Evolutionary conservation across 768 basidiomycete species (phyloP), one percentile per base, ranked within the genome.

Genomic region (Suillus spraguei): DNA sequence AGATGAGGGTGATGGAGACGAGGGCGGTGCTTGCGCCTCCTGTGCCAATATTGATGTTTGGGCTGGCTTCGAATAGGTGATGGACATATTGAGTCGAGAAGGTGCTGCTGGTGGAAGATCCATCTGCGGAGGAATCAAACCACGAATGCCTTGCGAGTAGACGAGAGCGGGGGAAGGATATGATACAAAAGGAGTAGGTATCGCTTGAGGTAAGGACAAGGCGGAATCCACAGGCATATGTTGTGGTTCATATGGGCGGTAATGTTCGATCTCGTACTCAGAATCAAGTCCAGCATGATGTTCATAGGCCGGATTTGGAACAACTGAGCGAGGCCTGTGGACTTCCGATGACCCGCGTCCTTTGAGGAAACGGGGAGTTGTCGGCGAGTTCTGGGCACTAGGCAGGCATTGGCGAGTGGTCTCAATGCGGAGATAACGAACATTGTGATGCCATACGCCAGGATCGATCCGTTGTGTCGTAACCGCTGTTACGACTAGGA

Each of bases 251-350:
- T 60, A 47, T 13, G 80, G 78, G 14, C 1, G 56, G 65, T 77
- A 84, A 32, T 79, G 79, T 64, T 87, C 86, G 42, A 85, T 79
- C 59, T 83, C 78, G 63, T 83, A 84, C 13, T 81, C 78, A 2
- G 75, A 62, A 58, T 77, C 72, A 2, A 81, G 72, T 42, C 79
- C 80, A n/a, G 77, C 76, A 46, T 72, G 76, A 78, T n/a, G 74
- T 70, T 61, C 76, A 74, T 61, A 60, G 36, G 82, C 68, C 9
- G 58, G 16, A 42, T 46, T 76, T 66, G 33, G 74, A 60, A 77
- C 78, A n/a, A 66, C 65, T 8, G 78, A 74, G 5, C 72, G 80
- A 53, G 77, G 72, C 22, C 81, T 81, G 54, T 78, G 75, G 36
- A 83, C 80, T 33, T 79, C 69, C 61, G 78, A 78, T 5, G 61